Percentiles rank a stretch among this genome's conserved stretches.
These are phyloP conservation scores for Dioscorea cayenensis DNA, from an alignment of 116 monocot genomes.

Conservation along the genomic window DNA sequence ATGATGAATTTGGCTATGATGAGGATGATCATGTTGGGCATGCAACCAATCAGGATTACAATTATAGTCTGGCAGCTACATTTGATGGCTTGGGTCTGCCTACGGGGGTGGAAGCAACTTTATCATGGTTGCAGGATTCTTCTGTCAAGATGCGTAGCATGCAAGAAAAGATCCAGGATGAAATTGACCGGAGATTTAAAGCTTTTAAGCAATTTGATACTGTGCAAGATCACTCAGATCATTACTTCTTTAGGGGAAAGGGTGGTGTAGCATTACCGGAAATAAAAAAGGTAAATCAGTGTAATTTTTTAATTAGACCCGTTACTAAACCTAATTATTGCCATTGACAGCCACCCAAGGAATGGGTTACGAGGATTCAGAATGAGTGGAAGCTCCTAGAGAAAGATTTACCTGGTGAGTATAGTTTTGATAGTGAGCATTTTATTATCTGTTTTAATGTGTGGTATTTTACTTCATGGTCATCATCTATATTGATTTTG, in stretches of 20 bases:
- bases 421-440: neutral
- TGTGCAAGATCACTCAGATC: conserved; percentile 56
- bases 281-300: conserved; percentile 31
- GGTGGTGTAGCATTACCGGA: neutral
- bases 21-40: conserved; percentile 12
- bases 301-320: neutral
- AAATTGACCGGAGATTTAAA: conserved; percentile 41
- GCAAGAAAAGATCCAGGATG: conserved; percentile 23
- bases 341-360: conserved; percentile 44
- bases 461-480: no score
- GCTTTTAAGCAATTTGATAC: conserved; percentile 76
- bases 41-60: conserved; percentile 20
- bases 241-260: conserved; percentile 33
- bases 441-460: no score
- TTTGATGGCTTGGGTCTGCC: conserved; percentile 63
- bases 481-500: neutral
- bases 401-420: conserved; percentile 77
- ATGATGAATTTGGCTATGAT: conserved; percentile 15
- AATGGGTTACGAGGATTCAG: conserved; percentile 59
- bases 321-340: neutral
- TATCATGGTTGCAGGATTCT: conserved; percentile 48
- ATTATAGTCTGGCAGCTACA: conserved; percentile 38
- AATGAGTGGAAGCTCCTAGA: conserved; percentile 80
- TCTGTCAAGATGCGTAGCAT: conserved; percentile 8
- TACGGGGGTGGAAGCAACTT: conserved; percentile 51